phyloP scores from a whole-genome alignment of 495 filamentous ascomycete genomes.

The Neurospora sp. region DNA sequence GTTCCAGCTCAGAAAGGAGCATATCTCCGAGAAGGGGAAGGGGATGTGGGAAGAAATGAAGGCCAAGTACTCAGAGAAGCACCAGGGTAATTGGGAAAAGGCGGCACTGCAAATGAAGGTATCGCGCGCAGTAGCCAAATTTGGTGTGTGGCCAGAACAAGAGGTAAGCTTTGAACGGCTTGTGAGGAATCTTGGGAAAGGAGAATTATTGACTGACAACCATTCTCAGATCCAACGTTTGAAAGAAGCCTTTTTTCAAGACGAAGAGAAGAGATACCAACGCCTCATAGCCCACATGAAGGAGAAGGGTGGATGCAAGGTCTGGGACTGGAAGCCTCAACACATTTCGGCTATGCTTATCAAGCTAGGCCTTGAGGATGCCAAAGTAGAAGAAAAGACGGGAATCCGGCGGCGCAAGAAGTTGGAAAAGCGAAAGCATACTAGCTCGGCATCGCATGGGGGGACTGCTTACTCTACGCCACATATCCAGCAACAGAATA shows the following conservation, averaged over 20 bases:
- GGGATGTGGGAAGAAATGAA: slow-evolving; percentile 44
- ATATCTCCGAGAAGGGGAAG: slow-evolving; percentile 37
- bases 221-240: slow-evolving; percentile 18
- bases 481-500: neutral
- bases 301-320: slow-evolving; percentile 26
- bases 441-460: slow-evolving; percentile 9
- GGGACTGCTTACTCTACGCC: neutral
- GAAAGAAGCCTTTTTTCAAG: slow-evolving; percentile 17
- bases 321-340: slow-evolving; percentile 29
- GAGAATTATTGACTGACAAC: slow-evolving; percentile 1
- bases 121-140: slow-evolving; percentile 34
- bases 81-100: slow-evolving; percentile 30
- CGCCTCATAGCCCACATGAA: slow-evolving; percentile 25
- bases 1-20: slow-evolving; percentile 31
- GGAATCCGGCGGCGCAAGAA: slow-evolving; percentile 21
- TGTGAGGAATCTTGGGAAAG: neutral
- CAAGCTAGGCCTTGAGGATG: slow-evolving; percentile 26
- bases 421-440: slow-evolving; percentile 22
- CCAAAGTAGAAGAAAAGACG: slow-evolving; percentile 19
- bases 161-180: slow-evolving; percentile 26
- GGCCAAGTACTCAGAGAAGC: slow-evolving; percentile 31
- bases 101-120: slow-evolving; percentile 41
- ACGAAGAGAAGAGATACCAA: slow-evolving; percentile 24
- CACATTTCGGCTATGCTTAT: slow-evolving; percentile 28
- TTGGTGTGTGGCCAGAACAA: slow-evolving; percentile 30